A percentile compares a stretch with the other conserved stretches of the same genome.
phyloP scores from a whole-genome alignment of 2,329 filamentous ascomycete genomes.

The Arachnopeziza araneosa region DNA sequence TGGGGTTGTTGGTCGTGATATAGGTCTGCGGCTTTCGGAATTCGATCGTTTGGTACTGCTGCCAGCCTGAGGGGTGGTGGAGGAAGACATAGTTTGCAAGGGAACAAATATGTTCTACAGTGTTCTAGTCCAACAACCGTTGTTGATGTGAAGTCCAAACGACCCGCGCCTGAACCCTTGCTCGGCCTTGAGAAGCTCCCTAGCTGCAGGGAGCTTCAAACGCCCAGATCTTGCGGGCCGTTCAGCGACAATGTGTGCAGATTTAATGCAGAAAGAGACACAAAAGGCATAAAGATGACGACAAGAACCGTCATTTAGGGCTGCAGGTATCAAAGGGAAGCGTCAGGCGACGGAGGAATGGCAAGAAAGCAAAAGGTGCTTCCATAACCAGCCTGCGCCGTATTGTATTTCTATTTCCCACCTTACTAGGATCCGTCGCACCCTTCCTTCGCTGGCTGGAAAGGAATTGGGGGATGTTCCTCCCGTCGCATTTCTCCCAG shows the following conservation, averaged over 20 bases:
- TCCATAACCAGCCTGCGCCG: background rate
- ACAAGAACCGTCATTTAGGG: background rate
- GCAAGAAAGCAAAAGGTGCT: too few relatives aligned
- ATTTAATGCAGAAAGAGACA: background rate
- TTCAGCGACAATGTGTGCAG: background rate
- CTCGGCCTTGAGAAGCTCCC: background rate
- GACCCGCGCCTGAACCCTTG: background rate
- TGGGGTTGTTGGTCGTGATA: slow-evolving; percentile 73
- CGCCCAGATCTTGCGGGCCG: background rate
- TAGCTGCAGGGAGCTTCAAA: background rate
- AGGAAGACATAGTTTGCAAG: background rate
- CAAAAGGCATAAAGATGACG: background rate
- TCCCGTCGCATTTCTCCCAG: background rate
- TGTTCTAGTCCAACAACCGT: background rate
- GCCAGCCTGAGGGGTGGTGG: slow-evolving; percentile 25
- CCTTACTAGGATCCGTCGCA: background rate
- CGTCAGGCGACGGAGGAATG: too few relatives aligned
- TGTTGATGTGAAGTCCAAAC: background rate
- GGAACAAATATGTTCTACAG: background rate
- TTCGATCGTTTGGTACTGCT: slow-evolving; percentile 26
- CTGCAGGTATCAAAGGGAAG: background rate
- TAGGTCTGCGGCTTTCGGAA: slow-evolving; percentile 23
- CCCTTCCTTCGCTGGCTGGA: background rate
- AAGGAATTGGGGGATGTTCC: slow-evolving; percentile 1
- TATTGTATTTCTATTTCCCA: background rate